Base-by-base conservation (phyloP, 2,329 filamentous ascomycete species). In the Pleomassaria siparia region DNA sequence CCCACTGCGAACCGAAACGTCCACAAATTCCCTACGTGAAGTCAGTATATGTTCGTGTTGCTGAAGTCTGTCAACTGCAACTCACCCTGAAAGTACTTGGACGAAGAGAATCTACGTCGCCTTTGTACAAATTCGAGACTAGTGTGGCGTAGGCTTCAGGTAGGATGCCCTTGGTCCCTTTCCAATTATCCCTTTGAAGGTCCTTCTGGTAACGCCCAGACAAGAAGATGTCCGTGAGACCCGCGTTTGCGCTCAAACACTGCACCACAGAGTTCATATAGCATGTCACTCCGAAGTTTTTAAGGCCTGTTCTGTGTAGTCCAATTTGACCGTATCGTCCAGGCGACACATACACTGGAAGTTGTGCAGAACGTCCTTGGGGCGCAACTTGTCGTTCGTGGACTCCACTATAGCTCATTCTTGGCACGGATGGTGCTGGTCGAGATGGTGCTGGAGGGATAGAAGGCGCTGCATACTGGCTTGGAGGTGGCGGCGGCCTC, bases 211-310 rank as follows among this genome's bases (percentile, higher is more conserved):
- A 89, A 62, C 64, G 87, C 64, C 75, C 86, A 75, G 73, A 84
- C 66, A 72, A 81, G 75, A 80, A 96, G 80, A 72, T 83, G 72
- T 63, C 82, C 64, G 80, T 82, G 33, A 86, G 70, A 15, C 78
- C 75, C 8, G 79, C 73, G 1, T 91, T 92, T 1, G 85, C 86
- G 49, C 88, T 87, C 15, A 96, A 74, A 50, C 87, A 88, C 70
- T 97, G 92, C 21, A 97, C 76, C 0, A 86, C 86, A n/a, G 89
- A 86, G 70, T 96, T 96, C 77, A 94, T 91, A 65, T 96, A 96
- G 67, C 92, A 96, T 55, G 88, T 91, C 39, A 87, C 86, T 1
- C 84, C 83, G 32, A 90, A 88, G 59, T 96, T 96, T 49, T 84
- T 75, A 11, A 96, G 78, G 0, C 92, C 91, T 10, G 89, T 87